A percentile compares a stretch with the other conserved stretches of the same genome.
phyloP scores from a whole-genome alignment of 306 rosid species.

The Acacia acuminata region DNA sequence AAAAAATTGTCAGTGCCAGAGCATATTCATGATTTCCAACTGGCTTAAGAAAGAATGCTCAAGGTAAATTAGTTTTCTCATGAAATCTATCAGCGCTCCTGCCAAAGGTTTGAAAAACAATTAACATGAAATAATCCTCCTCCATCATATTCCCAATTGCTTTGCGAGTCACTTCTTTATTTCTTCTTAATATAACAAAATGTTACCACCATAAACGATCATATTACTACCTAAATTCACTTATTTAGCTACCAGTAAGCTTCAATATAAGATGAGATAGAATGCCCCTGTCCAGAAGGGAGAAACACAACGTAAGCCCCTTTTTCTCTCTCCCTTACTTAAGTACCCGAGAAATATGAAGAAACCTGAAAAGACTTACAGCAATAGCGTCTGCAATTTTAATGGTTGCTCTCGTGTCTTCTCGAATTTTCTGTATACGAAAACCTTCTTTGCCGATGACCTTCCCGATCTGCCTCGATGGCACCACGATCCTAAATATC shows the following conservation, averaged over 20 bases:
- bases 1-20: neutral
- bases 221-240: neutral
- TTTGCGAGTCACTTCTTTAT: neutral
- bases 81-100: neutral
- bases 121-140: neutral
- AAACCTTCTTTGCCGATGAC: slow-evolving; percentile 93
- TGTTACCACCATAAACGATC: neutral
- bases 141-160: neutral
- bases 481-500: slow-evolving; percentile 78
- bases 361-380: slow-evolving; percentile 37
- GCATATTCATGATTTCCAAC: neutral
- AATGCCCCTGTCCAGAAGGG: neutral
- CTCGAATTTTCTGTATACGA: slow-evolving; percentile 87
- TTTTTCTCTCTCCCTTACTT: neutral
- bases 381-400: slow-evolving; percentile 86
- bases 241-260: slow-evolving; percentile 1
- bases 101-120: neutral
- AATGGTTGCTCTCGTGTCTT: slow-evolving; percentile 70
- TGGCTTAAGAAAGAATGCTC: neutral
- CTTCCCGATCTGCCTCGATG: slow-evolving; percentile 93
- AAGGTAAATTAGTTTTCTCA: neutral
- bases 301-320: neutral
- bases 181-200: neutral
- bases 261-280: neutral
- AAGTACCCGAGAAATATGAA: neutral